Base-by-base conservation (phyloP, 1,284 basidiomycete genomes). In the Austroboletus novae-zelandiae region DNA sequence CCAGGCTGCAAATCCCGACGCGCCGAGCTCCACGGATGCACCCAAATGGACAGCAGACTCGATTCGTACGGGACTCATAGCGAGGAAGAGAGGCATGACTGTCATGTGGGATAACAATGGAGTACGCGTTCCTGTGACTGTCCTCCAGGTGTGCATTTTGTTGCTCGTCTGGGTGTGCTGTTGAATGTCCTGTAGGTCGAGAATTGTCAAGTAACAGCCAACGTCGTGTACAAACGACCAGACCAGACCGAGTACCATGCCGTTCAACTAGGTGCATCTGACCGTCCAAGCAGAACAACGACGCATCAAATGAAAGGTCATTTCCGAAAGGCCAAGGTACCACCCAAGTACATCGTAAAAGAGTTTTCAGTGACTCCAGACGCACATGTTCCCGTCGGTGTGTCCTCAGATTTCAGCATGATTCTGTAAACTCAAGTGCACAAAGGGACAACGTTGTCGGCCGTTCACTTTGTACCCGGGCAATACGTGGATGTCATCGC, bases 381-480 rank as follows among this genome's bases (percentile, higher is more conserved):
- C 67, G 96, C 94, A 0, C 83, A 96, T 64, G 74, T 98, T 40
- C 91, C 91, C 9, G 80, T 97, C 37, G 95, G 92, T 89, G 57
- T 60, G 47, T 40, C 37, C 36, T 30, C 45, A 29, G 15, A n/a
- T 40, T 48, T 31, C 14, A 18, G 27, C 7, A 45, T 31, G 23
- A 15, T 17, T 11, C 18, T 43, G 40, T 43, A 14, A 31, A 15
- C 41, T 35, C 27, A 42, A 39, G 18, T 39, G 57, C 11, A 0
- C 36, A 15, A 52, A 93, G 92, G 96, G 25, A 95, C 95, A 0
- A 85, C 83, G 15, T 69, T 99, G 27, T 94, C 91, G 46, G 94
- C 94, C 0, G 80, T 89, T 39, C 97, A 99, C 72, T 99, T 98
- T 66, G 96, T 99, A 14, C 97, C 97, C 0, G 97, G 97, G 0